phyloP scores from a whole-genome alignment of 208 protist species.

The Trichomonas tenax region DNA sequence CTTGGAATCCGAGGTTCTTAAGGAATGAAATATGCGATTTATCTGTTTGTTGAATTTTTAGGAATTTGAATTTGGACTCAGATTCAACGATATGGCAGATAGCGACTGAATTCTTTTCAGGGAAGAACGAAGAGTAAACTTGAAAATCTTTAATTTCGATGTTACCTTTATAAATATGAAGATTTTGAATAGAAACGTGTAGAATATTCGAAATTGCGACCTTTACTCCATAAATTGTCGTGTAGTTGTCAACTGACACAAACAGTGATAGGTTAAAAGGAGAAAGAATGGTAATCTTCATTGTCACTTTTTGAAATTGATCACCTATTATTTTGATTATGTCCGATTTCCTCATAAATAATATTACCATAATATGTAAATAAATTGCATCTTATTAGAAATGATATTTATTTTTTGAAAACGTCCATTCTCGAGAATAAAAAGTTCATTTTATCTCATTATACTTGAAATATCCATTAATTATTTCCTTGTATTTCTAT shows the following conservation, averaged over 20 bases:
- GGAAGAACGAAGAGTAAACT: not conserved
- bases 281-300: not conserved
- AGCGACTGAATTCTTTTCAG: not conserved
- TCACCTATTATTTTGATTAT: no score
- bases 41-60: not conserved
- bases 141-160: not conserved
- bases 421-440: no score
- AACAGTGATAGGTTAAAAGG: not conserved
- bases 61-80: not conserved
- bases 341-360: no score
- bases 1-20: not conserved
- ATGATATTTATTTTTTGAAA: no score
- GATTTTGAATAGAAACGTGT: not conserved
- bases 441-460: no score
- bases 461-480: no score
- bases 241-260: not conserved
- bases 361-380: no score
- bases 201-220: not conserved
- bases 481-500: no score
- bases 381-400: no score
- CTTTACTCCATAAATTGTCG: not conserved
- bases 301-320: no score
- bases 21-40: not conserved
- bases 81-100: not conserved
- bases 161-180: not conserved